Evolutionary conservation across 139 green algal genomes (phyloP).

Genomic region (Micractinium sp.): DNA sequence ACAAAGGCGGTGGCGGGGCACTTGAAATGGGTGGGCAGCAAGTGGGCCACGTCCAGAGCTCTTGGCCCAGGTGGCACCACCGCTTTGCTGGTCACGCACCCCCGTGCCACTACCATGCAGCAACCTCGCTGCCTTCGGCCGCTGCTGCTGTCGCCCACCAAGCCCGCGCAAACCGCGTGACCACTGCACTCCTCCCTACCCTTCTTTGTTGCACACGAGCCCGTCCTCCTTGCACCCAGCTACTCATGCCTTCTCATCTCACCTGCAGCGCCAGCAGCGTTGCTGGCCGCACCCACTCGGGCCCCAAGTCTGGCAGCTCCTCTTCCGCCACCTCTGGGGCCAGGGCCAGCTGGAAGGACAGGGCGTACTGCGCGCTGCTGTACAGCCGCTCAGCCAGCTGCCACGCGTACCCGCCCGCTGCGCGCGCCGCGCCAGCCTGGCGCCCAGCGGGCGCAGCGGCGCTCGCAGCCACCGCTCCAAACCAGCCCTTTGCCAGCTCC

Average conservation of each 20-base stretch:
- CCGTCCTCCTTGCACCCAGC: neutral
- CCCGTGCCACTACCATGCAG: too few relatives aligned
- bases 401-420: conserved; percentile 22
- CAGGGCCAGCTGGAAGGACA: conserved; percentile 38
- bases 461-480: conserved; percentile 13
- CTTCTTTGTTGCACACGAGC: neutral
- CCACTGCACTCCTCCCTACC: neutral
- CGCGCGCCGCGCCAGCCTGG: neutral
- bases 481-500: conserved; percentile 6
- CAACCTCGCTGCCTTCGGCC: too few relatives aligned
- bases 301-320: conserved; percentile 33
- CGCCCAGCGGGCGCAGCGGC: neutral
- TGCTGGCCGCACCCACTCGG: conserved; percentile 34
- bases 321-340: conserved; percentile 52
- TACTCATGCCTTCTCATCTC: too few relatives aligned
- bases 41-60: too few relatives aligned
- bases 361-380: conserved; percentile 27
- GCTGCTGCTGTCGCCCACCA: too few relatives aligned
- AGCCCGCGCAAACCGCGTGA: too few relatives aligned
- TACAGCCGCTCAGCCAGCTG: conserved; percentile 39
- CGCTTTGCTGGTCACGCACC: too few relatives aligned
- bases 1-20: too few relatives aligned
- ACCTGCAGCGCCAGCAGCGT: conserved; percentile 35
- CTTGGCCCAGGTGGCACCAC: too few relatives aligned
- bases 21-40: too few relatives aligned